Evolutionary conservation across 768 basidiomycete species (phyloP).

Genomic region (Leccinellum rugosiceps): DNA sequence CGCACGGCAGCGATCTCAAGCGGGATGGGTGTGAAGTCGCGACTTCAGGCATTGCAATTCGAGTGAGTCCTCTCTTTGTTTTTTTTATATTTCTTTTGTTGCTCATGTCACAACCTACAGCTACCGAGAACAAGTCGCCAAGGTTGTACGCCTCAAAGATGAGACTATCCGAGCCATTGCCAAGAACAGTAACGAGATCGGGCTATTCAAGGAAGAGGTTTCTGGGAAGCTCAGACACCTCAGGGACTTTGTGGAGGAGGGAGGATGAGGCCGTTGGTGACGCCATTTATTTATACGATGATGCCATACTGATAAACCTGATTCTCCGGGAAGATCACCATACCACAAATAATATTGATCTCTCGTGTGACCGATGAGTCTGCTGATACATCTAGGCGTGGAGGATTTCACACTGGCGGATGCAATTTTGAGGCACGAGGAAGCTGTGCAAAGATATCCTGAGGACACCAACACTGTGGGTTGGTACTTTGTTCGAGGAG

Average conservation of each 20-base stretch:
- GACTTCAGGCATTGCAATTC: slow-evolving; percentile 73
- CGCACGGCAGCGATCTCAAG: slow-evolving; percentile 72
- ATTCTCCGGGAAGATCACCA: not conserved
- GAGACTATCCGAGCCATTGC: slow-evolving; percentile 79
- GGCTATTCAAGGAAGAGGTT: slow-evolving; percentile 76
- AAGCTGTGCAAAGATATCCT: not conserved
- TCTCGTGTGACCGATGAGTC: not conserved
- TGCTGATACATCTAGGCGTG: not conserved
- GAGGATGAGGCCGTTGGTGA: slow-evolving; percentile 22
- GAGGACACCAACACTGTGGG: not conserved
- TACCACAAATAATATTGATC: not conserved
- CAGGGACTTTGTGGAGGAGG: slow-evolving; percentile 62
- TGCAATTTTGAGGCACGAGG: not conserved
- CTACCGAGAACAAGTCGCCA: slow-evolving; percentile 77
- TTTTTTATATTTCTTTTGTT: not conserved
- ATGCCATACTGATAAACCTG: not conserved
- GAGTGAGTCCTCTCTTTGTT: slow-evolving; percentile 45
- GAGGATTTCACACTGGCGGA: slow-evolving; percentile 2
- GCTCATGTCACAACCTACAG: slow-evolving; percentile 35
- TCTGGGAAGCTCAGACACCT: slow-evolving; percentile 67
- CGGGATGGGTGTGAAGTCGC: slow-evolving; percentile 79
- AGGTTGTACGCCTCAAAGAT: slow-evolving; percentile 68
- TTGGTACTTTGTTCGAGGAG: not conserved
- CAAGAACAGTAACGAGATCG: slow-evolving; percentile 82
- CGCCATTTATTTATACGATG: not conserved